Base-by-base conservation (phyloP, 768 basidiomycete species). In the Piloderma croceum region DNA sequence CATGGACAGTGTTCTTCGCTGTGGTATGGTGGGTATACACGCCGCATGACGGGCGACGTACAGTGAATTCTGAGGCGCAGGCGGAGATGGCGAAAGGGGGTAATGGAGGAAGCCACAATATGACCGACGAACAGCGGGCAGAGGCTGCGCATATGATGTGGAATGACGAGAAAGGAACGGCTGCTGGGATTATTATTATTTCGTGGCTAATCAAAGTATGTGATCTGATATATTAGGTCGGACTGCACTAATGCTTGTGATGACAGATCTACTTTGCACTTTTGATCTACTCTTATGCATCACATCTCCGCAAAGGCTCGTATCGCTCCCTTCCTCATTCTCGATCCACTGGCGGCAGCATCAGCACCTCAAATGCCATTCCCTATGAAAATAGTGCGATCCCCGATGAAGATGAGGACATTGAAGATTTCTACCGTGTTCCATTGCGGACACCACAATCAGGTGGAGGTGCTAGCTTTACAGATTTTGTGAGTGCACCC, bases 1-100 rank as follows among this genome's bases (percentile, higher is more conserved):
- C 83, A 0, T 97, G 90, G 85, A 93, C 91, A n/a, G 72, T 85
- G 31, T 87, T 88, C 56, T 98, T 99, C 48, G 87, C 81, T 27
- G 74, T 90, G 17, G 66, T 74, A 29, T 99, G 93, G 94, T 99
- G 90, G 84, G 62, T 78, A 24, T 85, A 85, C 65, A 86, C 81
- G 2, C 86, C 92, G 1, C 96, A 99, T 56, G 92, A 99, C 51
- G 96, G 96, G 5, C 72, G 70, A 18, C 77, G 80, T 2, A 75
- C 78, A 24, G 75, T 76, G 46, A 89, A 94, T 59, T 97, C 92
- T 2, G 70, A 74, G 21, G 94, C 96, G 7, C 96, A 99, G 62
- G 66, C 88, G 57, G 84, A 80, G 31, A 77, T 99, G 59, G 84
- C 90, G 58, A 69, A 81, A 27, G 69, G 69, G 31, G 77, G 71